Conservation (phyloP, 306 rosid species). For the Cyamopsis tetragonoloba region DNA sequence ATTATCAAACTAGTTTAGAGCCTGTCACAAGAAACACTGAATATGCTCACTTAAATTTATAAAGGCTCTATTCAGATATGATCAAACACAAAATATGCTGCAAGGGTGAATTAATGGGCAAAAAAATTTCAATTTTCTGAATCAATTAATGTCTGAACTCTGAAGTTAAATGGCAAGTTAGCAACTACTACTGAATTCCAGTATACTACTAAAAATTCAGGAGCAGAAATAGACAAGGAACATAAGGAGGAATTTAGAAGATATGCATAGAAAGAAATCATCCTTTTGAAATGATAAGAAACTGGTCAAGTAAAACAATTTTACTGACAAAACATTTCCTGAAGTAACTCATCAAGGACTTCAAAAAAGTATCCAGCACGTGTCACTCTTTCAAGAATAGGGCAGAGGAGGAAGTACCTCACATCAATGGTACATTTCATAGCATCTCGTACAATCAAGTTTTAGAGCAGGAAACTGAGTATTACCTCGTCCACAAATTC, state of each 20-base stretch:
- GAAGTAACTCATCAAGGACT: neutral
- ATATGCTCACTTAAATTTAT: slow-evolving; percentile 9
- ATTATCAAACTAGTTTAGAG: slow-evolving; percentile 5
- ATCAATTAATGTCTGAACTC: slow-evolving; percentile 5
- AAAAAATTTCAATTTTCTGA: slow-evolving; percentile 12
- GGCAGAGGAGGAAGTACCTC: neutral
- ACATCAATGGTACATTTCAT: neutral
- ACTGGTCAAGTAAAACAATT: neutral
- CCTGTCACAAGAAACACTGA: neutral
- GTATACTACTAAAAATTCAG: neutral
- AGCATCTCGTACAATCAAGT: neutral
- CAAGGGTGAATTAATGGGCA: neutral
- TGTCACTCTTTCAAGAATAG: neutral
- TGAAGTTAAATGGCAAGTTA: too few relatives aligned
- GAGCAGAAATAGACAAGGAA: neutral
- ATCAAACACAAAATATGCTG: neutral
- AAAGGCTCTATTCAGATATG: neutral
- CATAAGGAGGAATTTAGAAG: neutral
- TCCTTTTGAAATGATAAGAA: neutral
- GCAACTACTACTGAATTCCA: neutral
- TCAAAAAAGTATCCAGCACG: neutral
- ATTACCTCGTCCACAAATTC: slow-evolving; percentile 80
- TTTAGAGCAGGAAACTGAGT: slow-evolving; percentile 11
- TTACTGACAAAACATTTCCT: neutral
- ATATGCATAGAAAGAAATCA: neutral